Base-by-base conservation (phyloP, 2,329 filamentous ascomycete species). In the Neofusicoccum ribis region DNA sequence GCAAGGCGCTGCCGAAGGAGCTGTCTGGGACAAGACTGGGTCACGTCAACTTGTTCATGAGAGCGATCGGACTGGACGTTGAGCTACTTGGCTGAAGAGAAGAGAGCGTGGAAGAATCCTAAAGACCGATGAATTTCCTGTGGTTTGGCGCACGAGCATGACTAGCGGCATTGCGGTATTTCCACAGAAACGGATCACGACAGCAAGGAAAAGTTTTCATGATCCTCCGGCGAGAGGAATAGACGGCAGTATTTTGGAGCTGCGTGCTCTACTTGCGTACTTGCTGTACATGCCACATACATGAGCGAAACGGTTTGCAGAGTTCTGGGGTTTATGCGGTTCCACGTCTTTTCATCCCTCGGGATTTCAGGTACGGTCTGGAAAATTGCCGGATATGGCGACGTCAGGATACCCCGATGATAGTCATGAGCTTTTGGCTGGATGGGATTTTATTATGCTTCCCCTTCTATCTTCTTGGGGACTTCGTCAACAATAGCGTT, bases 1-100 rank as follows among this genome's bases (percentile, higher is more conserved):
- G 92, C 72, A 97, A 97, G 84, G 94, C 92, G 1, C 83, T 99
- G 39, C 94, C 95, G 17, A 85, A 89, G 15, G 91, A 95, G 65
- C 92, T 98, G 88, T 89, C 91, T 12, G 88, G 88, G 67, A 89
- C 92, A 75, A 89, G 94, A 66, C 83, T 97, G 65, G 89, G 90
- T 66, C 97, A 97, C 74, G 95, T 99, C 70, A 99, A 99, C 76
- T 82, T 99, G 64, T 99, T 99, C 78, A 97, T 99, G 93, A 90
- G 93, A 73, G 95, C 94, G 64, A 97, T 99, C 78, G 95, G 95
- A n/a, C 85, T 99, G 75, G 95, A 99, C 81, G 95, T 99, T 59
- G 95, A 97, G 69, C 77, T 89, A 71, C 82, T 89, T 68, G 85
- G 85, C 70, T 88, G 27, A 65, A 36, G 11, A 17, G 23, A 23